Evolutionary conservation across 225 moss, liverwort and hornwort species (phyloP), one percentile per base, ranked within the genome.

Genomic region (Asterella californica): DNA sequence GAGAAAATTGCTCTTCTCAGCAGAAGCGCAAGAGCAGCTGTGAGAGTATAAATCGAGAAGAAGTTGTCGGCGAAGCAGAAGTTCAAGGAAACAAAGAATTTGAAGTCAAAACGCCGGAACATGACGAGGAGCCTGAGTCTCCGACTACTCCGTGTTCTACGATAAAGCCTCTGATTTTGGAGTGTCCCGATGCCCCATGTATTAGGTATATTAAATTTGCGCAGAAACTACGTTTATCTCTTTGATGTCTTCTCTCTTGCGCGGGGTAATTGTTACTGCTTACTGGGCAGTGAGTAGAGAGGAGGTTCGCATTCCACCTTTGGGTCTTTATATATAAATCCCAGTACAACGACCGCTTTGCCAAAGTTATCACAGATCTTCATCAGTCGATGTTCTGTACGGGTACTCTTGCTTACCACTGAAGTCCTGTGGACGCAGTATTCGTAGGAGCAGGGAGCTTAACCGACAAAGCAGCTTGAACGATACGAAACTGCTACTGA

Each of bases 401-500:
- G 32, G 32, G 49, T 74, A 27, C 63, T 36, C 34, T 12, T 52
- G 25, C 15, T 29, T 10, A 0, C 29, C 3, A 64, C 32, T 53
- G 30, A 54, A 30, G 32, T 74, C 24, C 27, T 48, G 72, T 72
- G 0, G 32, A 32, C 2, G 22, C 65, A 78, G 78, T 50, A 46
- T 64, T 63, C 81, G 87, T 75, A 89, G 97, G 85, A 99, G 89
- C 77, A 99, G 90, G 81, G 92, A 92, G 83, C 83, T 99, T 29
- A 89, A 88, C 36, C 88, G 94, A 72, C 99, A 99, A 80, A 90
- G 95, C 85, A 99, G 99, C 82, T 79, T 99, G 77, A 89, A 95
- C 75, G 99, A 99, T 63, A 99, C 99, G 19, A 99, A 99, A 78
- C 78, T 99, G 76, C 84, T 99, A 45, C 89, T 99, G 74, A 99